Conservation (phyloP, 768 basidiomycete species). For the Coprinellus micaceus region DNA sequence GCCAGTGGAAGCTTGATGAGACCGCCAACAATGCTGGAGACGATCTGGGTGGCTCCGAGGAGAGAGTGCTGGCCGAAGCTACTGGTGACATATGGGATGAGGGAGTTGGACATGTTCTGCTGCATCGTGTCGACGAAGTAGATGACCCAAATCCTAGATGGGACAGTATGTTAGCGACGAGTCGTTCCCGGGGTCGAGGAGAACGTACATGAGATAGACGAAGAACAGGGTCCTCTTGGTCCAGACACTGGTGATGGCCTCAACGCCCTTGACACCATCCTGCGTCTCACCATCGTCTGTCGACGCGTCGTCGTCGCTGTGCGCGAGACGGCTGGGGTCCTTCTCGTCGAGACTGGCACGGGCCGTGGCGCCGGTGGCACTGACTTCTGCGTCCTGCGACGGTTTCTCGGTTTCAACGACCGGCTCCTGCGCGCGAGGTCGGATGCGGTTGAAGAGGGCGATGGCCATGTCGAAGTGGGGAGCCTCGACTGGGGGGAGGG, state of each 20-base stretch:
- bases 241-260: slow-evolving; percentile 1
- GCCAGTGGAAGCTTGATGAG: slow-evolving; percentile 1
- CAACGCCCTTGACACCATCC: slow-evolving; percentile 1
- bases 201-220: neutral
- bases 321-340: neutral
- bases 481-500: neutral
- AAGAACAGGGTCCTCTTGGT: neutral
- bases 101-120: slow-evolving; percentile 1
- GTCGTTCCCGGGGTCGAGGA: neutral
- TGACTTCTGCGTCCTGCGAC: neutral
- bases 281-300: neutral
- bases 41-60: neutral
- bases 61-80: neutral
- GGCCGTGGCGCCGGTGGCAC: neutral
- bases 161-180: neutral
- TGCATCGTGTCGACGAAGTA: slow-evolving; percentile 4
- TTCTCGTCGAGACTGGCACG: neutral
- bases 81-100: neutral
- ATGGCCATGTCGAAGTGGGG: neutral
- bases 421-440: neutral
- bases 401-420: neutral
- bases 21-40: neutral
- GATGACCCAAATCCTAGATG: neutral
- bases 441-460: slow-evolving; percentile 1
- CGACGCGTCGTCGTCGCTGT: neutral